A percentile compares a stretch with the other conserved stretches of the same genome.
phyloP scores from a whole-genome alignment of 2,329 filamentous ascomycete genomes.

The Pleurostoma richardsiae region DNA sequence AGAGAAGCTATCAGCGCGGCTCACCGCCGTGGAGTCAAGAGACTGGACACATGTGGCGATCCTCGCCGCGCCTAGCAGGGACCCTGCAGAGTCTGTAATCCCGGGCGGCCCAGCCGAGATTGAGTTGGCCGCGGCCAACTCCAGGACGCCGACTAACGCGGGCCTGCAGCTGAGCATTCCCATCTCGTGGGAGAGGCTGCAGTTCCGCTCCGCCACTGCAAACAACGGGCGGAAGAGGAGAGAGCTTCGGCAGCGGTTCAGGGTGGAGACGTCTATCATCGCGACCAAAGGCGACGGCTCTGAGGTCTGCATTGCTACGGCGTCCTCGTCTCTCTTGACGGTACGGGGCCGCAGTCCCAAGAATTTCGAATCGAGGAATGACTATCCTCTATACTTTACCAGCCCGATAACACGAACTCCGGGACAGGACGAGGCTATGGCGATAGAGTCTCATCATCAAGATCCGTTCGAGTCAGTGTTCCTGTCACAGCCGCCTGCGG shows the following conservation, averaged over 20 bases:
- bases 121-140: background rate
- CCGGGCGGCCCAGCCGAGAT: background rate
- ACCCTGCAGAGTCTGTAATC: background rate
- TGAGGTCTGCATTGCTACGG: background rate
- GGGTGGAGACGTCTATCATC: background rate
- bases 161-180: background rate
- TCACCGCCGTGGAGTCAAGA: background rate
- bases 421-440: background rate
- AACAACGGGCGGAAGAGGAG: background rate
- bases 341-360: background rate
- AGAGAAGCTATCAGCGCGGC: background rate
- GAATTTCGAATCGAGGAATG: background rate
- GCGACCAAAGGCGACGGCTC: background rate
- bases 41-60: background rate
- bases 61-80: background rate
- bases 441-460: background rate
- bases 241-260: background rate
- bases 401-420: background rate
- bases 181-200: background rate
- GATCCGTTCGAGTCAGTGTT: background rate
- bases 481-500: background rate
- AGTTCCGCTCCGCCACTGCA: background rate
- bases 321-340: background rate
- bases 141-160: background rate
- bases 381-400: background rate